Percentiles rank a stretch among this genome's conserved stretches.
These are phyloP conservation scores for Pythium utonaiense DNA, from an alignment of 352 stramenopile genomes.

Conservation along the genomic window DNA sequence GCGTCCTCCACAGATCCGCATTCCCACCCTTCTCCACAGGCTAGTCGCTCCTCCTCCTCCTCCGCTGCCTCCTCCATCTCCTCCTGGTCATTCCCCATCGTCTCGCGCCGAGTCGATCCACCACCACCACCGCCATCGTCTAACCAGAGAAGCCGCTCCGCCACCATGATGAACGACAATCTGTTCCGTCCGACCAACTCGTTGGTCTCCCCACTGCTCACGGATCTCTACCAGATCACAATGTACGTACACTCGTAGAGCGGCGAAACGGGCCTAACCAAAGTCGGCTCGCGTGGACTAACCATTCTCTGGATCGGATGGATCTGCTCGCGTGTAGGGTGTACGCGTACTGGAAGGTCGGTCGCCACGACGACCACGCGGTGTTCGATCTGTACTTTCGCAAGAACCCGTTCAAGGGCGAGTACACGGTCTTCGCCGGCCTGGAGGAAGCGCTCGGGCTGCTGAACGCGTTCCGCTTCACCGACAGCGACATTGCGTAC, in stretches of 20 bases:
- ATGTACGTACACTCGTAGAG: constrained; percentile 52
- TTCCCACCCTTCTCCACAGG: constrained; percentile 1
- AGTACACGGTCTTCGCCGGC: constrained; percentile 95
- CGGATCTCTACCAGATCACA: constrained; percentile 97
- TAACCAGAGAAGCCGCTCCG: background rate
- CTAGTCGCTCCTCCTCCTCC: background rate
- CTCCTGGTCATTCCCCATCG: constrained; percentile 2
- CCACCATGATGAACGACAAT: constrained; percentile 40
- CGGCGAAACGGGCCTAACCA: constrained; percentile 1
- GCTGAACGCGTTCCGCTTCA: constrained; percentile 94
- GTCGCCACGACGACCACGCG: constrained; percentile 89
- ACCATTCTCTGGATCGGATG: constrained; percentile 5
- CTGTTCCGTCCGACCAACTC: constrained; percentile 88
- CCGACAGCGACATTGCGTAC: constrained; percentile 92
- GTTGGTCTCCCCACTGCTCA: constrained; percentile 94
- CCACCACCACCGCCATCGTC: background rate
- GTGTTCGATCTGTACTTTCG: constrained; percentile 99
- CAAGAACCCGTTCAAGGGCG: constrained; percentile 98
- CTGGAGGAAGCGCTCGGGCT: constrained; percentile 90
- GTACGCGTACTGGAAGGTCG: constrained; percentile 98
- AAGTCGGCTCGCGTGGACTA: constrained; percentile 9
- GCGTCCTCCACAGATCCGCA: constrained; percentile 5
- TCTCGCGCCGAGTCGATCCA: constrained; percentile 5
- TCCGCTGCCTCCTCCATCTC: background rate
- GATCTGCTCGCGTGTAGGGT: constrained; percentile 84